Conservation (phyloP, 441 rosid species). For the Croton laevigatus region DNA sequence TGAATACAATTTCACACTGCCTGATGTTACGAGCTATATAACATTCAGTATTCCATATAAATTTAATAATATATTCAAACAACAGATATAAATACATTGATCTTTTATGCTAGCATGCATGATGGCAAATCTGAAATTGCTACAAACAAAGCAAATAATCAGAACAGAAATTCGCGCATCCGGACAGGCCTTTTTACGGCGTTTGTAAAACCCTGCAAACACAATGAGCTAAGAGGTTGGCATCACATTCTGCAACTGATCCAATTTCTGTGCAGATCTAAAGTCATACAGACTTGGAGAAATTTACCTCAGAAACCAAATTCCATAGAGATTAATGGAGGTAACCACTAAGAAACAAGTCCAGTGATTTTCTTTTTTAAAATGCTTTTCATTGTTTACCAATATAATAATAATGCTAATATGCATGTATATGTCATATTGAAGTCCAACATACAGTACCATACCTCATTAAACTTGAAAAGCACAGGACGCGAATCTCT, state of each 20-base stretch:
- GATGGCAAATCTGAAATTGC: not conserved
- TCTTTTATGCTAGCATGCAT: not conserved
- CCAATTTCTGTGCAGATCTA: not conserved
- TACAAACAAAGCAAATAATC: conserved; percentile 18
- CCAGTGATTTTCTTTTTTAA: not conserved
- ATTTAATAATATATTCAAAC: not conserved
- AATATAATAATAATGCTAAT: no score
- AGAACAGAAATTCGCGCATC: conserved; percentile 66
- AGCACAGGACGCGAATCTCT: conserved; percentile 77
- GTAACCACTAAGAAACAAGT: not conserved
- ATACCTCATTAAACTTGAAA: conserved; percentile 92
- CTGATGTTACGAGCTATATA: not conserved
- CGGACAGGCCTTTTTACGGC: conserved; percentile 89
- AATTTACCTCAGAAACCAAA: not conserved
- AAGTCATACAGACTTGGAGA: not conserved
- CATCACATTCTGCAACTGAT: not conserved
- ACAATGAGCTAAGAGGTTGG: not conserved
- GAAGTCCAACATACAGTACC: not conserved
- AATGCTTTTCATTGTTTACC: not conserved
- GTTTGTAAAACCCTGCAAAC: conserved; percentile 79
- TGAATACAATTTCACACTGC: not conserved
- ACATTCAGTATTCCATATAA: not conserved
- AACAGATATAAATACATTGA: not conserved
- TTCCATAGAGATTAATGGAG: not conserved
- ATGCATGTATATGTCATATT: conserved; percentile 1